Percentiles rank a stretch among this genome's conserved stretches.
phyloP scores from a whole-genome alignment of 2,329 filamentous ascomycete genomes.

The Pochonia chlamydosporia region DNA sequence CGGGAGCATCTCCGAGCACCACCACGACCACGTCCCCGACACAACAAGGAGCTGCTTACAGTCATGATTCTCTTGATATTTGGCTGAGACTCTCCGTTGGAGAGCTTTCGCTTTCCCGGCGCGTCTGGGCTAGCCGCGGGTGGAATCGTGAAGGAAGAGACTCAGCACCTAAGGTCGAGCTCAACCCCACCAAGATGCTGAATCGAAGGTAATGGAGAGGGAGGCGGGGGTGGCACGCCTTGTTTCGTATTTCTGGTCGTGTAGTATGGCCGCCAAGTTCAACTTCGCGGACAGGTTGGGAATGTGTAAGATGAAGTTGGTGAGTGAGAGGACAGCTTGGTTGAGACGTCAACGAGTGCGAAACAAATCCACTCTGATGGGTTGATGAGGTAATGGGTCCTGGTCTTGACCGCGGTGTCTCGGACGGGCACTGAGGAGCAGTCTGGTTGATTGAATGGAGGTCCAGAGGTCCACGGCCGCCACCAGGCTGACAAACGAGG shows the following conservation, averaged over 20 bases:
- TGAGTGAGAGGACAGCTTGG: background rate
- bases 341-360: background rate
- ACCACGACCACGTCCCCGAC: background rate
- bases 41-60: constrained; percentile 37
- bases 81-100: constrained; percentile 51
- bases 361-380: background rate
- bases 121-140: constrained; percentile 33
- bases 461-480: background rate
- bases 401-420: too few species aligned
- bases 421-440: too few species aligned
- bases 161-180: constrained; percentile 29
- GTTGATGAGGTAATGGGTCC: constrained; percentile 9
- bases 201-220: background rate
- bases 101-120: constrained; percentile 64
- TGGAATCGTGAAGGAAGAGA: constrained; percentile 29
- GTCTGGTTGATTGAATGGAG: too few species aligned
- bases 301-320: background rate
- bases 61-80: constrained; percentile 56
- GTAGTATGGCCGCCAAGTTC: background rate
- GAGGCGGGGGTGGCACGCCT: background rate
- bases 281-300: background rate
- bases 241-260: background rate
- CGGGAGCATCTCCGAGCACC: background rate
- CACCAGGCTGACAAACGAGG: constrained; percentile 6
- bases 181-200: constrained; percentile 22